Percentiles rank a stretch among this genome's conserved stretches.
Conservation (phyloP, 495 filamentous ascomycete genomes). For the Penicillium atrosanguineum region DNA sequence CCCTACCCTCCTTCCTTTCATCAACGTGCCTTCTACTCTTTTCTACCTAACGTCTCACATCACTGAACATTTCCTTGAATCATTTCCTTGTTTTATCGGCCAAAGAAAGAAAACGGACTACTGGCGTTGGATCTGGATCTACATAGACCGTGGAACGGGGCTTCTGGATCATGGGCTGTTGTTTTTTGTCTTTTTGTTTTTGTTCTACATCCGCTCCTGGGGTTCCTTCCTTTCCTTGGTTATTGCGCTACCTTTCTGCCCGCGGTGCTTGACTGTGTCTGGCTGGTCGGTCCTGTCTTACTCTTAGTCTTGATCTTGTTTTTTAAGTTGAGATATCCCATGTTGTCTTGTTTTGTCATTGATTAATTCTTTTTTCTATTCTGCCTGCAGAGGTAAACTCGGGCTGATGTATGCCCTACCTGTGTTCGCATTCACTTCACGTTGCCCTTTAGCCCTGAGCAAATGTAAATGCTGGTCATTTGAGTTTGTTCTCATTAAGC, state of each 20-base stretch:
- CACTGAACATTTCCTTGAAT: not conserved
- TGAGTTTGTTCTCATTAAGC: too few species aligned
- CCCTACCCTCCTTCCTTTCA: not conserved
- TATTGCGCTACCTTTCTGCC: slow-evolving; percentile 5
- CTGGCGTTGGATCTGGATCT: not conserved
- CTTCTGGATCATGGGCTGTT: not conserved
- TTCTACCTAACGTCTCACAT: not conserved
- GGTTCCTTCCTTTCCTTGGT: slow-evolving; percentile 4
- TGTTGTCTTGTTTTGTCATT: slow-evolving; percentile 15
- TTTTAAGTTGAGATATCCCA: slow-evolving; percentile 27
- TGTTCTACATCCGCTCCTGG: slow-evolving; percentile 1
- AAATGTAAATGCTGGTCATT: too few species aligned
- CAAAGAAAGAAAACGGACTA: not conserved
- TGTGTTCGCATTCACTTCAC: too few species aligned
- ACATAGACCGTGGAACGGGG: not conserved
- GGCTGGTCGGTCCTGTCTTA: slow-evolving; percentile 1
- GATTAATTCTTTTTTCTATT: not conserved
- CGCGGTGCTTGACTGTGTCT: not conserved
- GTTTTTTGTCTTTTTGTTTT: slow-evolving; percentile 4
- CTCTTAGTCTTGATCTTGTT: slow-evolving; percentile 6
- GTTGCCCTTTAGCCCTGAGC: too few species aligned
- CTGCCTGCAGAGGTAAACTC: not conserved
- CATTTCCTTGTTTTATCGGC: not conserved
- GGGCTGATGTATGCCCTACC: too few species aligned
- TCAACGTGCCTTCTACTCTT: not conserved